Conservation (phyloP, 108 stramenopile genomes). For the Asterionellopsis glacialis region DNA sequence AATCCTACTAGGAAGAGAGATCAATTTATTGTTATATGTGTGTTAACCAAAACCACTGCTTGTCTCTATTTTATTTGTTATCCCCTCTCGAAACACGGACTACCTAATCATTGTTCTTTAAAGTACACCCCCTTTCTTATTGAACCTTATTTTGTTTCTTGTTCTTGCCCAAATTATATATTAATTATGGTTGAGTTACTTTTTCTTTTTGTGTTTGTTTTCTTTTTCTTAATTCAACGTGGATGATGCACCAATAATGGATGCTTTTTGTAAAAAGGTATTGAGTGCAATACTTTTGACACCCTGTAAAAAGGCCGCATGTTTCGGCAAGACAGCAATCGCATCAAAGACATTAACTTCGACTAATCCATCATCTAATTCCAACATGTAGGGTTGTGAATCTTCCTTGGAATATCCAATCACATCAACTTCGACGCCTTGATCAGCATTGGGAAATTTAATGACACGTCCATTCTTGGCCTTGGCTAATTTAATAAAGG, state of each 20-base stretch:
- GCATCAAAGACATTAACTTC: conserved; percentile 60
- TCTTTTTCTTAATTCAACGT: conserved; percentile 10
- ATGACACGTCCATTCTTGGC: conserved; percentile 52
- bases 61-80: too few species aligned
- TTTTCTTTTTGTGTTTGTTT: neutral
- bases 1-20: too few species aligned
- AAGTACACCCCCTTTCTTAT: too few species aligned
- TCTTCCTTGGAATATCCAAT: conserved; percentile 32
- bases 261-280: conserved; percentile 45
- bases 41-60: too few species aligned
- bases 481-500: conserved; percentile 60
- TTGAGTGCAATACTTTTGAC: conserved; percentile 39
- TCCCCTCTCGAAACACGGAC: too few species aligned
- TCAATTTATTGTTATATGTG: too few species aligned
- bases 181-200: too few species aligned
- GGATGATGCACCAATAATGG: conserved; percentile 39
- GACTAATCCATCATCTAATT: conserved; percentile 51
- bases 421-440: conserved; percentile 68
- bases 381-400: conserved; percentile 29
- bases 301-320: conserved; percentile 42
- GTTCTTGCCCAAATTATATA: too few species aligned
- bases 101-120: too few species aligned
- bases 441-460: conserved; percentile 46
- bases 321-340: conserved; percentile 49
- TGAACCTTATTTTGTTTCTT: too few species aligned